Evolutionary conservation across 176 grass and related monocot species (phyloP), one percentile per base, ranked within the genome.

Genomic region (Aegilops bicornis): DNA sequence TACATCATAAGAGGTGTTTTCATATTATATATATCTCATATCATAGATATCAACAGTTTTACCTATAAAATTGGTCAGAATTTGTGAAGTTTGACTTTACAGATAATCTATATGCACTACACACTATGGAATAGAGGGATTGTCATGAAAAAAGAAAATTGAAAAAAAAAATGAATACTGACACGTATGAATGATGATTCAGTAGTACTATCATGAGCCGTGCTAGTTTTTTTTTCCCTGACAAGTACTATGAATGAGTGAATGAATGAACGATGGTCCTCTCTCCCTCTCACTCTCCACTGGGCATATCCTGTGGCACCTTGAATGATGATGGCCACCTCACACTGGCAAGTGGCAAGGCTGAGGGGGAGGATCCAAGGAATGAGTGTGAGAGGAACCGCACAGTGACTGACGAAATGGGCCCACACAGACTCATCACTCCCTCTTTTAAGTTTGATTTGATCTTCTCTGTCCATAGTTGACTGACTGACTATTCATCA

Each of bases 271-370:
- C 54, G 48, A 24, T 84, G 59, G 59, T 75, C 42, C 22, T 36
- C 74, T 19, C n/a, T 63, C 54, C 6, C 66, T 20, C 52, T 20
- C 52, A 19, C 63, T 31, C 60, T n/a, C 24, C 62, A 22, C 6
- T 4, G 39, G 77, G 79, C 23, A 79, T 87, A 74, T 84, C 73
- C 81, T 30, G n/a, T 50, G 60, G 76, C 69, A 16, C 45, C 66
- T 74, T 81, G 79, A 80, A 64, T 30, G 64, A 45, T 27, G 72
- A 25, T 14, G 52, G 58, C 37, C 78, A 80, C 25, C 23, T 27
- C 78, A 66, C 78, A 66, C 17, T 15, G 27, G 5, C 54, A 83
- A n/a, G 4, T 61, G 83, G 35, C 54, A 5, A 75, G 73, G 31
- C 10, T 3, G 32, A 24, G 54, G 54, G 2, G 54, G 50, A 29